Conservation (phyloP, 2,329 filamentous ascomycete genomes). For the Decorospora gaudefroyi region DNA sequence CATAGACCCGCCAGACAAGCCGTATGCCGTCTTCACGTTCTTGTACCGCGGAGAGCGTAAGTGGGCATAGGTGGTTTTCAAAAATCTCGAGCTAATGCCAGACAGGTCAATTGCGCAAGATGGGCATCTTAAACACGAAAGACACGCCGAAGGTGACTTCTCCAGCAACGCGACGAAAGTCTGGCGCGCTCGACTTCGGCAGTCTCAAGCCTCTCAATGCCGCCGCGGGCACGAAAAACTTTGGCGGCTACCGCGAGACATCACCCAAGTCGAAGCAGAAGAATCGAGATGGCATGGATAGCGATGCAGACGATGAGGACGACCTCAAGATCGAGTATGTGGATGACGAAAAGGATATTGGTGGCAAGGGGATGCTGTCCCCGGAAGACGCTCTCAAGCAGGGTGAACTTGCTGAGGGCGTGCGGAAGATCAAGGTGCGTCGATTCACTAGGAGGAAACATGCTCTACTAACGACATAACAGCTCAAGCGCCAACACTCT, state of each 20-base stretch:
- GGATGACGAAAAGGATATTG: conserved; percentile 61
- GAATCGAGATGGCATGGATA: conserved; percentile 68
- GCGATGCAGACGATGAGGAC: conserved; percentile 72
- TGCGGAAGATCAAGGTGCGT: conserved; percentile 78
- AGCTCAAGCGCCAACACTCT: conserved; percentile 83
- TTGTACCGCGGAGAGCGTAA: conserved; percentile 94
- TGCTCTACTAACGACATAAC: conserved; percentile 29
- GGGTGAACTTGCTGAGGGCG: conserved; percentile 77
- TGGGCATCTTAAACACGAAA: conserved; percentile 77
- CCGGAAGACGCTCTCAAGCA: conserved; percentile 74
- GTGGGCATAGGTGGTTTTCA: conserved; percentile 47
- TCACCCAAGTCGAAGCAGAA: conserved; percentile 57
- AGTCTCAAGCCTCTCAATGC: conserved; percentile 82
- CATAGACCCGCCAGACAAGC: conserved; percentile 92
- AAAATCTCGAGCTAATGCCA: conserved; percentile 16
- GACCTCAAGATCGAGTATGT: conserved; percentile 67
- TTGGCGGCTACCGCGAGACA: conserved; percentile 79
- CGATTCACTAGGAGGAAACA: neutral
- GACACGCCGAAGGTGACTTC: conserved; percentile 64
- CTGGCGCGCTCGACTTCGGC: conserved; percentile 81
- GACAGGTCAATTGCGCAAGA: conserved; percentile 90
- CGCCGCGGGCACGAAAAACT: conserved; percentile 79
- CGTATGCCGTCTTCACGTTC: conserved; percentile 96
- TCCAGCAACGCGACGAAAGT: conserved; percentile 73
- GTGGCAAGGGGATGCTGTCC: conserved; percentile 59